Percentiles rank a stretch among this genome's conserved stretches.
phyloP scores from a whole-genome alignment of 2,329 filamentous ascomycete species.

The Zopfia rhizophila region DNA sequence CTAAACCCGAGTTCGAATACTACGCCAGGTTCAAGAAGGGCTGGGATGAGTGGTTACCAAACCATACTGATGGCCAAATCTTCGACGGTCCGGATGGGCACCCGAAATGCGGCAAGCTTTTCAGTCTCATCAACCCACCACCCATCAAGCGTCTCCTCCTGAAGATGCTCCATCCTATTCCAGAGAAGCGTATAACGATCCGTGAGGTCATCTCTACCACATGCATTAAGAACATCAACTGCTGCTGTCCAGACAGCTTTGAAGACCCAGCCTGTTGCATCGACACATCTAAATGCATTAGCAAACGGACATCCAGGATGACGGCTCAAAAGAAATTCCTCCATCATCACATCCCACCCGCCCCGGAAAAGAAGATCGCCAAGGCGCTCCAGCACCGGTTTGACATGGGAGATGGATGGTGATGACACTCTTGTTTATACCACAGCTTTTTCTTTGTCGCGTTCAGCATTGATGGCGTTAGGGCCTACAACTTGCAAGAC shows the following conservation, averaged over 20 bases:
- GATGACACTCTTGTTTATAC: slow-evolving; percentile 9
- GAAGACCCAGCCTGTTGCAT: slow-evolving; percentile 70
- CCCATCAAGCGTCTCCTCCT: slow-evolving; percentile 74
- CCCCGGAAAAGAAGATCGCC: slow-evolving; percentile 48
- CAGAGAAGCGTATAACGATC: slow-evolving; percentile 75
- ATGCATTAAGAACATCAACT: slow-evolving; percentile 80
- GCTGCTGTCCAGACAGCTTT: slow-evolving; percentile 78
- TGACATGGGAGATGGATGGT: slow-evolving; percentile 51
- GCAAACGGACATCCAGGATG: slow-evolving; percentile 46
- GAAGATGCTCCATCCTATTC: slow-evolving; percentile 85
- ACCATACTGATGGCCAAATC: slow-evolving; percentile 63
- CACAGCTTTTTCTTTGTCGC: slow-evolving; percentile 5
- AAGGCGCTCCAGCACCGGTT: slow-evolving; percentile 51
- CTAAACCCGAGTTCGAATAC: slow-evolving; percentile 63
- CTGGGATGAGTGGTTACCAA: slow-evolving; percentile 74
- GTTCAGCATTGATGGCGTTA: slow-evolving; percentile 9
- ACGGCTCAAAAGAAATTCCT: slow-evolving; percentile 51
- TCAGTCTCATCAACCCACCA: slow-evolving; percentile 73
- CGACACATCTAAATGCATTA: slow-evolving; percentile 62
- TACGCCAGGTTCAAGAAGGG: slow-evolving; percentile 73
- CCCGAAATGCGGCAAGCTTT: slow-evolving; percentile 72
- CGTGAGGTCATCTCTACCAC: slow-evolving; percentile 73
- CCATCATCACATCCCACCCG: slow-evolving; percentile 58
- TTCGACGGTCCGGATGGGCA: slow-evolving; percentile 67
- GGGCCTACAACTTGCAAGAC: no score